Percentiles rank a stretch among this genome's conserved stretches.
phyloP scores from a whole-genome alignment of 2,329 filamentous ascomycete genomes.

The Fusarium udum region DNA sequence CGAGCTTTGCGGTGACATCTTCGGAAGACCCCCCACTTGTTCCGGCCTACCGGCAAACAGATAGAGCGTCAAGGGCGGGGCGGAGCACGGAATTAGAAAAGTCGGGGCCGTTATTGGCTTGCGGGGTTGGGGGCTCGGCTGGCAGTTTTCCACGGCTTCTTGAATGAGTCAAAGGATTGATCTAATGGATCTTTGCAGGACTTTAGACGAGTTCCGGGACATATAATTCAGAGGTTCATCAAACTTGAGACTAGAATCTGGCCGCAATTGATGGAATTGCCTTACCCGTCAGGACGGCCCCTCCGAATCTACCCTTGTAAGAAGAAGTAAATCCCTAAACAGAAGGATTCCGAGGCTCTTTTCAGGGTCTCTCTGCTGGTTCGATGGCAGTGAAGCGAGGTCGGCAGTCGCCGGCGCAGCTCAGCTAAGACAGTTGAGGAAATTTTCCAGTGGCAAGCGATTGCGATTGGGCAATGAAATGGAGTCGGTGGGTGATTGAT shows the following conservation, averaged over 20 bases:
- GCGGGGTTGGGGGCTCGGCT: neutral
- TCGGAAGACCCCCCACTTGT: slow-evolving; percentile 24
- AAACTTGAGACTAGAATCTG: neutral
- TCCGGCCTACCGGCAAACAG: slow-evolving; percentile 25
- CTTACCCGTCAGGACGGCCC: neutral
- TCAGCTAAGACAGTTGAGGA: slow-evolving; percentile 16
- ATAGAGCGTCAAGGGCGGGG: slow-evolving; percentile 4
- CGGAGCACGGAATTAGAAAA: slow-evolving; percentile 42
- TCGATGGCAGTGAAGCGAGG: slow-evolving; percentile 9
- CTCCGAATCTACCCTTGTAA: neutral
- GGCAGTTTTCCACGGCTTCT: slow-evolving; percentile 10
- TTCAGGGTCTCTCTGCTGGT: slow-evolving; percentile 5
- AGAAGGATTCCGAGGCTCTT: slow-evolving; percentile 8
- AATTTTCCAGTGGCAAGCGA: slow-evolving; percentile 19
- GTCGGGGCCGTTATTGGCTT: slow-evolving; percentile 41
- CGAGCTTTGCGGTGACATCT: neutral
- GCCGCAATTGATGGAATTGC: neutral
- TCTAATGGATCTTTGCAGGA: neutral
- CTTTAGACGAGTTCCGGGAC: neutral
- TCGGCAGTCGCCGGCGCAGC: slow-evolving; percentile 25
- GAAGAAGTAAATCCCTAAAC: neutral
- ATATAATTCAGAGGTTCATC: neutral
- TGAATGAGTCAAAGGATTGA: neutral
- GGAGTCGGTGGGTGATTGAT: neutral
- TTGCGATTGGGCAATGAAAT: slow-evolving; percentile 21